Percentiles rank a stretch among this genome's conserved stretches.
Evolutionary conservation across 2,329 filamentous ascomycete species (phyloP).

Genomic region (Cladophialophora bantiana): DNA sequence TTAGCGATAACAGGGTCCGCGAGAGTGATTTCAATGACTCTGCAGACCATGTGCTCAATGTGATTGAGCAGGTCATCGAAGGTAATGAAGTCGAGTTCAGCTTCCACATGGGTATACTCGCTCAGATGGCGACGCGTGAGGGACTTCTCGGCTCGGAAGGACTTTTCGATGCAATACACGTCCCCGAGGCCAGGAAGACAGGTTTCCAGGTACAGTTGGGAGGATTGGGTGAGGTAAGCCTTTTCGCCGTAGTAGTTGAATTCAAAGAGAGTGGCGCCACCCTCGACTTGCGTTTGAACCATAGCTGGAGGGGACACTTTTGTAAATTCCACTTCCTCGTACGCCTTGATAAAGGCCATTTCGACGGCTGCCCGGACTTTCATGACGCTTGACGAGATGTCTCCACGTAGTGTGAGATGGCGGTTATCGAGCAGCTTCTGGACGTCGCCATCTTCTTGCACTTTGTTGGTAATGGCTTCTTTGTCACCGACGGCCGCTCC

Average conservation of each 20-base stretch:
- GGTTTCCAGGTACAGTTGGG: constrained; percentile 96
- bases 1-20: constrained; percentile 74
- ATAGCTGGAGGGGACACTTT: constrained; percentile 90
- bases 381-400: constrained; percentile 83
- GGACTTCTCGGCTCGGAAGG: constrained; percentile 96
- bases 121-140: constrained; percentile 91
- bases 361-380: constrained; percentile 83
- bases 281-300: constrained; percentile 95
- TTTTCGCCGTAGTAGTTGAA: constrained; percentile 89
- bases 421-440: constrained; percentile 80
- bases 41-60: constrained; percentile 85
- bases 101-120: constrained; percentile 97
- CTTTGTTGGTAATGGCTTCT: constrained; percentile 87
- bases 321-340: constrained; percentile 76
- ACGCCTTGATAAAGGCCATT: constrained; percentile 78
- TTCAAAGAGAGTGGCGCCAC: constrained; percentile 87
- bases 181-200: constrained; percentile 88
- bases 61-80: constrained; percentile 89
- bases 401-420: constrained; percentile 84
- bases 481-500: constrained; percentile 83
- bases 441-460: constrained; percentile 71
- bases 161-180: constrained; percentile 98
- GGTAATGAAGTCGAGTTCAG: constrained; percentile 92
- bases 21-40: constrained; percentile 79
- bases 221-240: constrained; percentile 94